Evolutionary conservation across 108 stramenopile species (phyloP).

Genomic region (Cyclostephanos tholiformis): DNA sequence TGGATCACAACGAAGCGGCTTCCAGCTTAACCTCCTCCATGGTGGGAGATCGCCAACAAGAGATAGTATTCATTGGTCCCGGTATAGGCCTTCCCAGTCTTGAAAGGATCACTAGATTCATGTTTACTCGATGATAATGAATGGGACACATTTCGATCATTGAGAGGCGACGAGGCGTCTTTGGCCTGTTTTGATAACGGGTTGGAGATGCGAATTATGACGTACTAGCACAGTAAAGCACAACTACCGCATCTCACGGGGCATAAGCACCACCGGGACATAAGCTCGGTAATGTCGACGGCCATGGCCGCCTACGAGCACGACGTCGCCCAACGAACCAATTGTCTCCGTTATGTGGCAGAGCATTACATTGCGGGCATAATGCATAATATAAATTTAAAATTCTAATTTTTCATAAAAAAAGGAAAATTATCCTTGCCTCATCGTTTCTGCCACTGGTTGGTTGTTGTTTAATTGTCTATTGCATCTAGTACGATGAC

Average conservation of each 20-base stretch:
- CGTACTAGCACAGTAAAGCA: slow-evolving; percentile 47
- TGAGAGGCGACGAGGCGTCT: slow-evolving; percentile 36
- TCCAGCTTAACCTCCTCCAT: slow-evolving; percentile 10
- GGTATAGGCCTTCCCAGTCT: slow-evolving; percentile 46
- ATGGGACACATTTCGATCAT: slow-evolving; percentile 49
- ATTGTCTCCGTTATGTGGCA: slow-evolving; percentile 40
- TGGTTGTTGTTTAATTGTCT: no score
- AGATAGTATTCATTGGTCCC: slow-evolving; percentile 86
- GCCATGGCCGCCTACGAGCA: slow-evolving; percentile 37
- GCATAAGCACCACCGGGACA: no score
- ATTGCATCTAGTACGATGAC: no score
- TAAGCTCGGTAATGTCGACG: slow-evolving; percentile 19
- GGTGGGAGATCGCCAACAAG: slow-evolving; percentile 87
- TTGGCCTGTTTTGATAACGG: slow-evolving; percentile 43
- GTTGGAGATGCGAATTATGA: slow-evolving; percentile 51
- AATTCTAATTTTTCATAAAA: no score
- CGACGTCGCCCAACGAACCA: slow-evolving; percentile 36
- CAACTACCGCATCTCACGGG: no score
- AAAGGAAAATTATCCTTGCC: no score
- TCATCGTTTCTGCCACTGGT: no score
- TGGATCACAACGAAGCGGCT: slow-evolving; percentile 51
- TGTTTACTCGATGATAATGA: slow-evolving; percentile 73
- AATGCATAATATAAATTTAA: no score
- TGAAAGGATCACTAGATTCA: slow-evolving; percentile 54
- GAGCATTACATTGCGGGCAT: slow-evolving; percentile 36